Evolutionary conservation across 768 basidiomycete genomes (phyloP).

Genomic region (Hericium rajendrae): DNA sequence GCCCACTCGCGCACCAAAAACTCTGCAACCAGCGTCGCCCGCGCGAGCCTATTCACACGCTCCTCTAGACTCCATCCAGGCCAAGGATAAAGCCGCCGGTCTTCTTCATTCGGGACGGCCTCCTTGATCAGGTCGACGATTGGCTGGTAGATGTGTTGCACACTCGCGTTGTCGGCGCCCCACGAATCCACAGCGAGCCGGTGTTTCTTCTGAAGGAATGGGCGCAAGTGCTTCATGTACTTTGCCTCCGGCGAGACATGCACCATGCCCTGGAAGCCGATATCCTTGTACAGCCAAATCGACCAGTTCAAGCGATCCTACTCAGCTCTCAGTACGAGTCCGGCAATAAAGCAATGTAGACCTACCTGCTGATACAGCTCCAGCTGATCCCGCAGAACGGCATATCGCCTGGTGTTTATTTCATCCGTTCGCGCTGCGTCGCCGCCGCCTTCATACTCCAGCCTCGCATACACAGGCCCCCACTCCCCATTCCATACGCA

Average conservation of each 20-base stretch:
- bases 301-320: slow-evolving; percentile 11
- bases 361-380: slow-evolving; percentile 26
- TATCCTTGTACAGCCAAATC: slow-evolving; percentile 10
- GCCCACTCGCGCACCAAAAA: slow-evolving; percentile 22
- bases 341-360: background rate
- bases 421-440: slow-evolving; percentile 21
- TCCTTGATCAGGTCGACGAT: slow-evolving; percentile 15
- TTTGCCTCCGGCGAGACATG: slow-evolving; percentile 27
- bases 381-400: slow-evolving; percentile 29
- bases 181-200: slow-evolving; percentile 29
- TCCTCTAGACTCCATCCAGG: slow-evolving; percentile 24
- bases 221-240: slow-evolving; percentile 29
- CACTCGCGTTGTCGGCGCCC: slow-evolving; percentile 25
- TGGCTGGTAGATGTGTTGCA: slow-evolving; percentile 18
- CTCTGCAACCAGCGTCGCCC: slow-evolving; percentile 28
- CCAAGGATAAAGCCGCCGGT: slow-evolving; percentile 23
- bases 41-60: slow-evolving; percentile 19
- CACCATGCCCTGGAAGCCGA: slow-evolving; percentile 26
- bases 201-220: slow-evolving; percentile 31
- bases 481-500: slow-evolving; percentile 32
- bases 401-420: slow-evolving; percentile 29
- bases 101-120: slow-evolving; percentile 16
- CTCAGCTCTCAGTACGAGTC: background rate
- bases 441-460: slow-evolving; percentile 18
- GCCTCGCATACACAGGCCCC: slow-evolving; percentile 32